A percentile compares a stretch with the other conserved stretches of the same genome.
Evolutionary conservation across 805 yeast genomes (phyloP).

Genomic region (Lipomyces chichibuensis): DNA sequence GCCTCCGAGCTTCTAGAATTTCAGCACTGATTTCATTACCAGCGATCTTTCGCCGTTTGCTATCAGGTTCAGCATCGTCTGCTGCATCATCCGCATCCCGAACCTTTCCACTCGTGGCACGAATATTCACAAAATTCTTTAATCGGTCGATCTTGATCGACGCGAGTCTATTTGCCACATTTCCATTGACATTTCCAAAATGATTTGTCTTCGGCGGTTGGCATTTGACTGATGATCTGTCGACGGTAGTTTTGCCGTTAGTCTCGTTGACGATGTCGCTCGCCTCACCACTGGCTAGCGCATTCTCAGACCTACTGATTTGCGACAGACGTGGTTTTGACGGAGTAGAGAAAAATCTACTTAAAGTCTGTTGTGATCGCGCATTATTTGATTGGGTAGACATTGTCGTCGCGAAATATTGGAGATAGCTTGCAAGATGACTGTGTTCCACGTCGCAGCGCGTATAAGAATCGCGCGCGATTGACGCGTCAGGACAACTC

Average conservation of each 20-base stretch:
- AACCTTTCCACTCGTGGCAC: not conserved
- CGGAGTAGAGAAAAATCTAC: not conserved
- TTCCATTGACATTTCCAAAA: not conserved
- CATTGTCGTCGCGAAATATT: not conserved
- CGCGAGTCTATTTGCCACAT: slow-evolving; percentile 1
- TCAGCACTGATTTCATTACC: not conserved
- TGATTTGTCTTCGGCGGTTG: not conserved
- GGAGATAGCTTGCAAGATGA: too few species aligned
- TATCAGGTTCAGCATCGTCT: not conserved
- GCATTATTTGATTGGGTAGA: not conserved
- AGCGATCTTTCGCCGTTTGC: not conserved
- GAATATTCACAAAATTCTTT: not conserved
- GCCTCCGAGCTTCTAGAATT: not conserved
- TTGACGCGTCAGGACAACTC: too few species aligned
- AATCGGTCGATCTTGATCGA: not conserved
- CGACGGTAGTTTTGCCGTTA: not conserved
- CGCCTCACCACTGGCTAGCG: not conserved
- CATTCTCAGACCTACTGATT: not conserved
- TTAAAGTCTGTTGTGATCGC: not conserved
- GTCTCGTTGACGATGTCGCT: not conserved
- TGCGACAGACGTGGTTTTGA: not conserved
- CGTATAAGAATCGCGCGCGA: too few species aligned
- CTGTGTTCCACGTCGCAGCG: too few species aligned
- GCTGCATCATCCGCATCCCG: not conserved
- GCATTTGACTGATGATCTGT: not conserved